Conservation (phyloP, 169 alveolate species). For the Perkinsus marinus region DNA sequence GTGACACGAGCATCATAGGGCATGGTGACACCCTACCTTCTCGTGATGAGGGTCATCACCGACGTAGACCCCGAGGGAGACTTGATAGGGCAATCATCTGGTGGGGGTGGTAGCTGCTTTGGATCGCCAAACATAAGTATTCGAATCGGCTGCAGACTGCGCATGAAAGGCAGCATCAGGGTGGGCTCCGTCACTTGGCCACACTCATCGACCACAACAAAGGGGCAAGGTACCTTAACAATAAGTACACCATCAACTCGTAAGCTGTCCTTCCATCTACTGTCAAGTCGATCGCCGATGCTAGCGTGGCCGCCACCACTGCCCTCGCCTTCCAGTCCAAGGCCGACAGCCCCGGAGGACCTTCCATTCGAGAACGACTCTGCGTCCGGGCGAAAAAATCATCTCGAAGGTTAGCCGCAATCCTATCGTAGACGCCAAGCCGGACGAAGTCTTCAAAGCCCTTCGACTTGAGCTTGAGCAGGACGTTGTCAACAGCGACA, state of each 20-base stretch:
- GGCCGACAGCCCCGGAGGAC: not conserved
- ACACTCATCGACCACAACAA: not conserved
- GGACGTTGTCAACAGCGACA: not conserved
- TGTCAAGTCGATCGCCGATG: not conserved
- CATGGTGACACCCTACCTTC: not conserved
- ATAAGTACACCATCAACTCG: not conserved
- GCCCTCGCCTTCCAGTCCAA: not conserved
- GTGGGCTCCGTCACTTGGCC: not conserved
- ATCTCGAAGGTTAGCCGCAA: not conserved
- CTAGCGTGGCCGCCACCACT: not conserved
- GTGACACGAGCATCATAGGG: not conserved
- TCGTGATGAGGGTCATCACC: not conserved
- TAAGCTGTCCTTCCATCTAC: not conserved
- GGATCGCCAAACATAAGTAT: not conserved
- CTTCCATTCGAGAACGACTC: not conserved
- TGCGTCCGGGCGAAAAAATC: not conserved
- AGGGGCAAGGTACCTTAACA: not conserved
- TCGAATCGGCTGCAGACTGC: not conserved
- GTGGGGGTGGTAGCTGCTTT: not conserved
- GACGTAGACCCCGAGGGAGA: not conserved
- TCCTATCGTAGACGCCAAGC: not conserved
- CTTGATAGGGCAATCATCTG: not conserved
- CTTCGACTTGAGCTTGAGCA: not conserved
- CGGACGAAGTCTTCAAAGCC: not conserved
- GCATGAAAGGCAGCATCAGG: not conserved